Conservation (phyloP, 75 land plant species). For the Picea glauca region DNA sequence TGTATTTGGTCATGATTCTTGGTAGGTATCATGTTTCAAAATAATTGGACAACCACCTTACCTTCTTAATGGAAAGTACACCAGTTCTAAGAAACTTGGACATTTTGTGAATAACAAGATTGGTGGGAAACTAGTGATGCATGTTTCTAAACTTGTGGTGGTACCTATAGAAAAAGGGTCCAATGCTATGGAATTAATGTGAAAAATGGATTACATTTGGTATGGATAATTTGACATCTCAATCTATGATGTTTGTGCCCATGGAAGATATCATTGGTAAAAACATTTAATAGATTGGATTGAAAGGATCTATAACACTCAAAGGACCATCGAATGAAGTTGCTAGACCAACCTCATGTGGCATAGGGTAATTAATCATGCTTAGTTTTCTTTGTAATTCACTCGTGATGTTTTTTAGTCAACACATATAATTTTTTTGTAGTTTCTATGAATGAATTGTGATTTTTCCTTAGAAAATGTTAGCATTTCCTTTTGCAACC, state of each 20-base stretch:
- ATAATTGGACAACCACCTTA: background rate
- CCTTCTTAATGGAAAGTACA: conserved; percentile 11
- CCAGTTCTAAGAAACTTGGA: conserved; percentile 20
- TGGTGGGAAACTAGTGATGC: conserved; percentile 25
- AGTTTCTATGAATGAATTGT: background rate
- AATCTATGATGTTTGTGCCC: conserved; percentile 22
- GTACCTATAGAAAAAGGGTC: conserved; percentile 20
- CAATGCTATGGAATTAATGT: conserved; percentile 2
- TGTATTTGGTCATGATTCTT: background rate
- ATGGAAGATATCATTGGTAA: conserved; percentile 19
- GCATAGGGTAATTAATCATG: background rate
- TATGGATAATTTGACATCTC: conserved; percentile 18
- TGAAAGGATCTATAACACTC: conserved; percentile 8
- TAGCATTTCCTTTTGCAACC: no score
- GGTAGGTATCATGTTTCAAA: background rate
- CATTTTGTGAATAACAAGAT: conserved; percentile 13
- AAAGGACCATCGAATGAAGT: background rate
- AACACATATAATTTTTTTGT: background rate
- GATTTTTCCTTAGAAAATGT: no score
- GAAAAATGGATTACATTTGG: conserved; percentile 20
- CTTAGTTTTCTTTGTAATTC: background rate
- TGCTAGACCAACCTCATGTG: background rate
- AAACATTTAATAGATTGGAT: conserved; percentile 9
- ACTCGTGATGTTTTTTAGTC: background rate
- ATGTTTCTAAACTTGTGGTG: conserved; percentile 28